Percentiles rank a stretch among this genome's conserved stretches.
These are phyloP conservation scores for Gossypium turneri DNA, from an alignment of 345 rosid species.

Conservation along the genomic window DNA sequence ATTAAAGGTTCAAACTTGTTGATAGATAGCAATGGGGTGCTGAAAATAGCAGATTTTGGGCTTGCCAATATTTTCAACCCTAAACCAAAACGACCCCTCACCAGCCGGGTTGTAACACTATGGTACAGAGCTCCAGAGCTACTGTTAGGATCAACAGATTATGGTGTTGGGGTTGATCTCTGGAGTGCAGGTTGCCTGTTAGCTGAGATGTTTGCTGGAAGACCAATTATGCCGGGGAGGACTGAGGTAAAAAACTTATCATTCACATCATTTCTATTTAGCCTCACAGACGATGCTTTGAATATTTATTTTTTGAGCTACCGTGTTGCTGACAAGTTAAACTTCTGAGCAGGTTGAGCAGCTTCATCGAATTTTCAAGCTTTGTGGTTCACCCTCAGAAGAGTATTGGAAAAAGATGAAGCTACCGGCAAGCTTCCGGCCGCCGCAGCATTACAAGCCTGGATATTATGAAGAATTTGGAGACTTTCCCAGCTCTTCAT, in stretches of 20 bases:
- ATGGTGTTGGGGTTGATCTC: slow-evolving; percentile 80
- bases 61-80: slow-evolving; percentile 57
- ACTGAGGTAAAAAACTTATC: slow-evolving; percentile 53
- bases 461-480: slow-evolving; percentile 58
- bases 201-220: slow-evolving; percentile 72
- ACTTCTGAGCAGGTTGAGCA: slow-evolving; percentile 63
- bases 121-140: slow-evolving; percentile 96
- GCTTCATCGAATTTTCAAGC: slow-evolving; percentile 84
- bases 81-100: slow-evolving; percentile 52
- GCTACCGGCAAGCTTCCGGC: slow-evolving; percentile 63
- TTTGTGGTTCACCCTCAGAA: slow-evolving; percentile 77
- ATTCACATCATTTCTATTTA: background rate
- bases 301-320: background rate
- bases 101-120: slow-evolving; percentile 80
- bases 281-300: background rate
- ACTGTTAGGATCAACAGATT: slow-evolving; percentile 65
- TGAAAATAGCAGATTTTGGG: slow-evolving; percentile 87
- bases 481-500: slow-evolving; percentile 56
- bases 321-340: slow-evolving; percentile 11
- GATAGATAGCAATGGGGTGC: slow-evolving; percentile 58
- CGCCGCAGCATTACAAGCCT: slow-evolving; percentile 62
- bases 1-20: slow-evolving; percentile 74
- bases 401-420: slow-evolving; percentile 79
- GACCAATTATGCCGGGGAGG: slow-evolving; percentile 87
- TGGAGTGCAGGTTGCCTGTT: slow-evolving; percentile 91